Percentiles rank a stretch among this genome's conserved stretches.
These are phyloP conservation scores for Chenopodium formosanum DNA, from an alignment of 148 eudicot genomes.

Conservation along the genomic window DNA sequence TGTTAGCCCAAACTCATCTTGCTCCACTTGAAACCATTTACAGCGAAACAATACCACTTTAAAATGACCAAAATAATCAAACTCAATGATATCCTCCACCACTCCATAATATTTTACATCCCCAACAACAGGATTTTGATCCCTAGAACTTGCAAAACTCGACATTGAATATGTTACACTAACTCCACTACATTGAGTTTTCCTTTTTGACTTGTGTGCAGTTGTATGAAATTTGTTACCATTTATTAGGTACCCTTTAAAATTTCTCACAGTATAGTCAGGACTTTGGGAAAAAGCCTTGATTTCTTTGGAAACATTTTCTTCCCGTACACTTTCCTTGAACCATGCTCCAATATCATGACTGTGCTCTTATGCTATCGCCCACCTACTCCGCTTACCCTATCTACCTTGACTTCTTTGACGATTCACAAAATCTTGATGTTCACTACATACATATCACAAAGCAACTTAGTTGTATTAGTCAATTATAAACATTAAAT, in stretches of 20 bases:
- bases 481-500: not conserved
- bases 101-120: slow-evolving; percentile 21
- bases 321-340: not conserved
- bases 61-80: slow-evolving; percentile 12
- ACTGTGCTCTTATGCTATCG: not conserved
- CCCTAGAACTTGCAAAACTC: slow-evolving; percentile 23
- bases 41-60: slow-evolving; percentile 14
- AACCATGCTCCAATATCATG: slow-evolving; percentile 8
- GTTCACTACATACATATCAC: not conserved
- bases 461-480: not conserved
- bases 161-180: not conserved
- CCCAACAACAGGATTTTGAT: slow-evolving; percentile 7
- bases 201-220: not conserved
- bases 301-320: slow-evolving; percentile 1
- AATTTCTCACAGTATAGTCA: slow-evolving; percentile 2
- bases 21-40: slow-evolving; percentile 1
- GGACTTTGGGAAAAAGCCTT: slow-evolving; percentile 14
- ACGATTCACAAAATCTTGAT: not conserved
- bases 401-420: not conserved
- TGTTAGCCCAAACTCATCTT: slow-evolving; percentile 1
- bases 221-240: not conserved
- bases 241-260: slow-evolving; percentile 10
- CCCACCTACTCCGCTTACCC: slow-evolving; percentile 1
- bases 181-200: no score
- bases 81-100: slow-evolving; percentile 12